Base-by-base conservation (phyloP, 352 stramenopile genomes). In the Pythium pyrilobum region DNA sequence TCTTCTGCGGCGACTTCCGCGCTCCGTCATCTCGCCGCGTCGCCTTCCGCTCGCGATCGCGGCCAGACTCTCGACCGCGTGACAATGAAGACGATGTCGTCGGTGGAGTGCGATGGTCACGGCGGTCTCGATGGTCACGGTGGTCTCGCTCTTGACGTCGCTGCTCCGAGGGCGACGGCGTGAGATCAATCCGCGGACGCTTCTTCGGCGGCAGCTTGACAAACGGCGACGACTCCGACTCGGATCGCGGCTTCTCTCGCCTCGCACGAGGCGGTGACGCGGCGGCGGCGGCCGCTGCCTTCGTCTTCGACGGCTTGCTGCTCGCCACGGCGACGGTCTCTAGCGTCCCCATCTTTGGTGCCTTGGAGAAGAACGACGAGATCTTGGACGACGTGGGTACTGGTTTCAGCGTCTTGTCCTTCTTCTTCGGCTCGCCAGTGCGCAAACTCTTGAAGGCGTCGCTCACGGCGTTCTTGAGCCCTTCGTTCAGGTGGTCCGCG, bases 401-500 rank as follows among this genome's bases (percentile, higher is more conserved):
- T 53, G 12, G 23, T 12, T 8, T 49, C 15, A 34, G 20, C 4
- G 45, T 34, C 29, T 50, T 63, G 20, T 47, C 39, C 23, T 47
- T 63, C 18, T 36, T 46, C 13, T 21, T 20, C 18, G 43, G 9
- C 37, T 61, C 51, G 18, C 31, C n/a, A n/a, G 31, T 25, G 4
- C 33, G 46, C 28, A 61, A 16, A 37, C 24, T 49, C 20, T 53
- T 25, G 29, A 68, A 67, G 5, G 47, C 38, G 6, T 39, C 40
- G 9, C 4, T 46, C 36, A 56, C 24, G 0, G 84, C 79, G 63
- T 66, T 69, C 37, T 80, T 72, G 7, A 89, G 31, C 0, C 59
- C 73, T 34, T 65, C 67, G 64, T 90, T 88, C 36, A 90, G 38
- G 0, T 59, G 56, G 52, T 87, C 72, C 5, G 80, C 74, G 31